These are phyloP conservation scores for Elaeagnus macrophylla DNA, from an alignment of 306 rosid species.

Conservation along the genomic window DNA sequence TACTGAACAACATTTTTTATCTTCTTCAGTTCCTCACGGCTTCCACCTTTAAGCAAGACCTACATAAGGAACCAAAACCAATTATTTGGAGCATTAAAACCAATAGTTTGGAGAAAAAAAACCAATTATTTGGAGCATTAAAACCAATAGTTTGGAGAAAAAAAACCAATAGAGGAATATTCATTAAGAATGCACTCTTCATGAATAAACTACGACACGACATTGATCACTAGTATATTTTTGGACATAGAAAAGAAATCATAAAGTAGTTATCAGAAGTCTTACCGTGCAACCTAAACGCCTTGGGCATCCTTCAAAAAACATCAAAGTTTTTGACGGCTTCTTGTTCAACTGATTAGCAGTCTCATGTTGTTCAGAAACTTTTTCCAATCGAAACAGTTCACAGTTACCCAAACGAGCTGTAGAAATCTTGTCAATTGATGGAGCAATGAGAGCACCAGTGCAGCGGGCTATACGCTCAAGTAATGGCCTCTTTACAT, in stretches of 20 bases:
- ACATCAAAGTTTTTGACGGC: slow-evolving; percentile 84
- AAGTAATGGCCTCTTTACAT: slow-evolving; percentile 81
- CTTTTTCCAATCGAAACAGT: slow-evolving; percentile 66
- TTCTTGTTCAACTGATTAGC: slow-evolving; percentile 57
- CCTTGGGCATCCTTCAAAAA: slow-evolving; percentile 94
- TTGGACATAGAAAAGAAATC: background rate
- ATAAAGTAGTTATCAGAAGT: background rate
- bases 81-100: slow-evolving; percentile 13
- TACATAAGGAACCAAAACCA: slow-evolving; percentile 28
- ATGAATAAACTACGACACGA: background rate
- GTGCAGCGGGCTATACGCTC: slow-evolving; percentile 92
- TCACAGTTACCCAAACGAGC: slow-evolving; percentile 84
- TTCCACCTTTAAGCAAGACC: slow-evolving; percentile 80
- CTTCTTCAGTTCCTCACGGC: slow-evolving; percentile 82
- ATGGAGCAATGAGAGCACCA: slow-evolving; percentile 70
- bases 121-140: slow-evolving; percentile 15
- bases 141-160: too few species aligned
- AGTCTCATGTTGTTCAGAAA: slow-evolving; percentile 61
- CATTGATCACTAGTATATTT: background rate
- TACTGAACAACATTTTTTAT: slow-evolving; percentile 76
- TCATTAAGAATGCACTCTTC: background rate
- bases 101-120: too few species aligned
- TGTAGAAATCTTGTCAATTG: slow-evolving; percentile 55
- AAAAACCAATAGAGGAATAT: too few species aligned
- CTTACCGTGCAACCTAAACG: slow-evolving; percentile 96